phyloP scores from a whole-genome alignment of 2,329 filamentous ascomycete genomes.

The Ophiosphaerella korrae region DNA sequence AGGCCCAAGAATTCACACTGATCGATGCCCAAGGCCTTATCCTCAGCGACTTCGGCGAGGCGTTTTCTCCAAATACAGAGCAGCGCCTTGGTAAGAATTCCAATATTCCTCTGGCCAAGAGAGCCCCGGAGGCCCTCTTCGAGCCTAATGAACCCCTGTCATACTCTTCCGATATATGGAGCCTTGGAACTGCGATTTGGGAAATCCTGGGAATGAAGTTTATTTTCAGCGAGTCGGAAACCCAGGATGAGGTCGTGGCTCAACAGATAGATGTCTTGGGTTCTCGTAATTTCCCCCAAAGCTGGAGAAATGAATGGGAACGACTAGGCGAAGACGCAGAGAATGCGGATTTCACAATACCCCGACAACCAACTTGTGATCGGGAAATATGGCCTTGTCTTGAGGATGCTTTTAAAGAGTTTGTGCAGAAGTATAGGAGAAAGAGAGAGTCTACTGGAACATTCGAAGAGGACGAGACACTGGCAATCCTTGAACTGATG shows the following conservation, averaged over 20 bases:
- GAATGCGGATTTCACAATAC: background rate
- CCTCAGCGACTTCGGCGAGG: conserved; percentile 16
- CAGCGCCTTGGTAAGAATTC: conserved; percentile 13
- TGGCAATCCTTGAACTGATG: conserved; percentile 13
- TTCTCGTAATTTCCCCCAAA: conserved; percentile 9
- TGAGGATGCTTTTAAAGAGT: conserved; percentile 11
- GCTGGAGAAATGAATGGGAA: conserved; percentile 13
- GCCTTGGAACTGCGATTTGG: conserved; percentile 18
- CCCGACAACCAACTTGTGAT: conserved; percentile 4
- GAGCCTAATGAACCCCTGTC: conserved; percentile 11
- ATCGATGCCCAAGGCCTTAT: conserved; percentile 11
- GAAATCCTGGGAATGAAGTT: conserved; percentile 16
- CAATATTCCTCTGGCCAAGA: conserved; percentile 10
- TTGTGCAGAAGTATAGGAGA: conserved; percentile 15
- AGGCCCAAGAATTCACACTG: conserved; percentile 11
- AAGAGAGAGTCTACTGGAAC: conserved; percentile 3
- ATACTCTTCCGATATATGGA: conserved; percentile 18
- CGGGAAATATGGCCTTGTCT: conserved; percentile 13
- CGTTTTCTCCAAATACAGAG: conserved; percentile 12
- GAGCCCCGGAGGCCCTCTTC: conserved; percentile 16
- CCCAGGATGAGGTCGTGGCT: conserved; percentile 12
- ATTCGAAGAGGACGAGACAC: conserved; percentile 12
- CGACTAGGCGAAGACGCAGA: background rate
- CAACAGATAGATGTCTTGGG: conserved; percentile 16
- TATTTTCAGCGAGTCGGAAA: conserved; percentile 12